Evolutionary conservation across 176 grass and related monocot species (phyloP).

Genomic region (Avena sativa): DNA sequence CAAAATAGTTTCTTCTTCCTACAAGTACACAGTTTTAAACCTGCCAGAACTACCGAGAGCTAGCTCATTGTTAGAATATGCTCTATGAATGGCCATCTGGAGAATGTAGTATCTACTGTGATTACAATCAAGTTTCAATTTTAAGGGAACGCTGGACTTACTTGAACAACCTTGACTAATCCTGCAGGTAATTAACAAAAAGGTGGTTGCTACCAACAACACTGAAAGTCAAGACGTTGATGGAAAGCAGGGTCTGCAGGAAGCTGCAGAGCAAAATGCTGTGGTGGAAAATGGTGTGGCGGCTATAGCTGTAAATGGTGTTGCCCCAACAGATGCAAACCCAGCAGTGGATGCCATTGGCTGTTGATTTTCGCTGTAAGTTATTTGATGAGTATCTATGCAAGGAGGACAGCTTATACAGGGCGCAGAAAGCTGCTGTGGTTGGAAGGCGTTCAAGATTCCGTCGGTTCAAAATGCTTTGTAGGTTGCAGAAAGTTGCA

Average conservation of each 20-base stretch:
- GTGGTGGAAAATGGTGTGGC: slow-evolving; percentile 42
- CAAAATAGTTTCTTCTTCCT: background rate
- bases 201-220: background rate
- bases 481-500: slow-evolving; percentile 48
- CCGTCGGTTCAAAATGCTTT: slow-evolving; percentile 14
- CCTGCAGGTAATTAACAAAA: slow-evolving; percentile 36
- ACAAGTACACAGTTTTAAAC: background rate
- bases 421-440: slow-evolving; percentile 22
- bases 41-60: background rate
- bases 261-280: slow-evolving; percentile 42
- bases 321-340: slow-evolving; percentile 49
- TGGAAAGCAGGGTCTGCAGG: slow-evolving; percentile 47
- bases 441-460: slow-evolving; percentile 27
- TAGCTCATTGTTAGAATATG: background rate
- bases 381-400: slow-evolving; percentile 10
- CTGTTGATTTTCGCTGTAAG: slow-evolving; percentile 48
- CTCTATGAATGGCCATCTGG: background rate
- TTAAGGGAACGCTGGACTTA: background rate
- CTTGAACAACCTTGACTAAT: background rate
- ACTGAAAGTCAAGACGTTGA: slow-evolving; percentile 38
- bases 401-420: slow-evolving; percentile 11
- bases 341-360: slow-evolving; percentile 48
- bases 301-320: slow-evolving; percentile 35
- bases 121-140: background rate
- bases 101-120: background rate